Evolutionary conservation across 2,329 filamentous ascomycete species (phyloP), one percentile per base, ranked within the genome.

Genomic region (Penicillium crustosum): DNA sequence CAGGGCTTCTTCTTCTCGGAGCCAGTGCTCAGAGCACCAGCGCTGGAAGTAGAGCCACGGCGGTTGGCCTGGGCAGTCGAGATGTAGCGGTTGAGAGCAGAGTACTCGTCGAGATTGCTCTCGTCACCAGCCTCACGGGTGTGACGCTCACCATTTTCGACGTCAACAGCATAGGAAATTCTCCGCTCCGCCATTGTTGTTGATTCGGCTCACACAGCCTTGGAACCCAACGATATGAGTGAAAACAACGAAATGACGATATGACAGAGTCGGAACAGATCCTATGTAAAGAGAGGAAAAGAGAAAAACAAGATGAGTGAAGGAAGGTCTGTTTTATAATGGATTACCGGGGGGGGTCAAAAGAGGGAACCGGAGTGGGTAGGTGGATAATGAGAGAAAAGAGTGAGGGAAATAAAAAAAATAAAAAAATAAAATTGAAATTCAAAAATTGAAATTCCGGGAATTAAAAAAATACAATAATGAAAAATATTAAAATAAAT

Each of bases 51-150:
- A 43, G 75, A 76, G 53, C 79, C 78, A 70, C 83, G 83, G 58
- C 83, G 75, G 61, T 73, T 80, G 75, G 86, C 84, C 67, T 82
- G 82, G 75, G 87, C 87, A 70, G 83, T 85, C 64, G 84, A 86
- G 73, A 88, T 88, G 78, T 86, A 88, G 69, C 85, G 83, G 71
- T 87, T 85, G 53, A 88, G 78, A 53, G 85, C 84, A 65, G 82
- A 81, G 76, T 88, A 88, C 74, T 88, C 86, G 73, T 87, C 85
- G 75, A 74, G 69, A 53, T 55, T 61, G 39, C 63, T 62, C 44
- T 72, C 60, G 23, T 71, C 72, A 61, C 64, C 59, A 33, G 61
- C 61, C 36, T 65, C 66, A 61, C 70, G 70, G 66, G 31, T 41
- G 42, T 69, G 68, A 66, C 69, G 70, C 57, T 76, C 73, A 64